Conservation (phyloP, 768 basidiomycete genomes). For the Pleurotus giganteus region DNA sequence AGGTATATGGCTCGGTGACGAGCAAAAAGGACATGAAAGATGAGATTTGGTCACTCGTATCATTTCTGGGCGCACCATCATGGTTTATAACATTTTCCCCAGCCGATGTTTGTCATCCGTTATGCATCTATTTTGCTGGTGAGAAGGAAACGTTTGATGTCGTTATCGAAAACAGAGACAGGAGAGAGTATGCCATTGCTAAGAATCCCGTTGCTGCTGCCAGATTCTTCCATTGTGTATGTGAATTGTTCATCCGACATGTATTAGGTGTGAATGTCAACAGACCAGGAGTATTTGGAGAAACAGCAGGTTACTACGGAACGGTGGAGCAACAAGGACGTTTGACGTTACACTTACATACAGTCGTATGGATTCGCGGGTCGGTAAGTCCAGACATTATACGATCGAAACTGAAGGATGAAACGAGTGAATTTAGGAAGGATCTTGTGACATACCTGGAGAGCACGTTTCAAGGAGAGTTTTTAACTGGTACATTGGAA, state of each 20-base stretch:
- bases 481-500: constrained; percentile 20
- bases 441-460: constrained; percentile 29
- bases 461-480: constrained; percentile 26
- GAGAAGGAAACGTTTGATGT: not conserved
- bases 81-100: constrained; percentile 14
- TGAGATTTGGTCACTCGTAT: constrained; percentile 12
- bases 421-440: constrained; percentile 21
- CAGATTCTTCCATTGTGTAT: constrained; percentile 24
- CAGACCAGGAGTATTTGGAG: constrained; percentile 7
- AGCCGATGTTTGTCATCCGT: constrained; percentile 5
- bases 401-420: constrained; percentile 14
- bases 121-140: constrained; percentile 5
- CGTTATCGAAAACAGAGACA: not conserved
- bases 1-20: constrained; percentile 25
- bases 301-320: constrained; percentile 26
- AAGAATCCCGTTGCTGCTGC: constrained; percentile 27
- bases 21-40: constrained; percentile 19
- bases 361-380: constrained; percentile 24
- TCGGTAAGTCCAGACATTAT: constrained; percentile 12
- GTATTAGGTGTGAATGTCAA: constrained; percentile 18
- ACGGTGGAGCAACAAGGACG: constrained; percentile 30
- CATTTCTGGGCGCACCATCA: constrained; percentile 8
- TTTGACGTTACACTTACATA: constrained; percentile 26
- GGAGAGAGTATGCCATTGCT: constrained; percentile 11
- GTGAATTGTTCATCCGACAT: constrained; percentile 21